These are phyloP conservation scores for Moesziomyces globuligerus DNA, from an alignment of 1,284 basidiomycete genomes.

Conservation along the genomic window DNA sequence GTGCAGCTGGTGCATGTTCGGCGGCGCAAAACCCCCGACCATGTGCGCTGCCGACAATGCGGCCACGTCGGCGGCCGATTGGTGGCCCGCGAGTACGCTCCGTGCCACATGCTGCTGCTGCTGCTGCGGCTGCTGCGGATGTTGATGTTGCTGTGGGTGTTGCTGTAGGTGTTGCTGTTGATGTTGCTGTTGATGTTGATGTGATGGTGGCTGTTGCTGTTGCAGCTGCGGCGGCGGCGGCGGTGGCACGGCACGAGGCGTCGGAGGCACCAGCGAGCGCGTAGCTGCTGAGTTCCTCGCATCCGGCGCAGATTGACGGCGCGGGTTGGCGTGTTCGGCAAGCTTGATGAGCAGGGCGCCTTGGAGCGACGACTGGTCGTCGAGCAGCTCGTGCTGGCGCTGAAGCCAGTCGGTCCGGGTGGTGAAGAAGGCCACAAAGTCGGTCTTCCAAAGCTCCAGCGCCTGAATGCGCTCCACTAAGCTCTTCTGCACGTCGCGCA, in stretches of 20 bases:
- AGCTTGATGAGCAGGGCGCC: constrained; percentile 41
- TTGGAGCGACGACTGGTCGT: constrained; percentile 40
- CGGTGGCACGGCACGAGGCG: too few species aligned
- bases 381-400: constrained; percentile 19
- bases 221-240: background rate
- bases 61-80: too few species aligned
- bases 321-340: constrained; percentile 35
- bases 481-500: constrained; percentile 5
- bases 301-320: constrained; percentile 1
- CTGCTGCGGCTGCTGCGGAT: background rate
- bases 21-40: background rate
- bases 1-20: background rate
- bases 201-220: too few species aligned
- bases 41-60: background rate
- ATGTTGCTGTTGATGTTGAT: background rate
- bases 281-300: background rate
- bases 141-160: background rate
- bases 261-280: constrained; percentile 1
- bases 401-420: constrained; percentile 7
- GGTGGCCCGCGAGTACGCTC: too few species aligned
- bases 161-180: background rate
- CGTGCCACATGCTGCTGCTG: background rate
- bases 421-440: constrained; percentile 2
- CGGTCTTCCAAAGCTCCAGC: constrained; percentile 4
- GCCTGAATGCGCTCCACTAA: background rate